Conservation (phyloP, 2,329 filamentous ascomycete species). For the Penicillium sp. region DNA sequence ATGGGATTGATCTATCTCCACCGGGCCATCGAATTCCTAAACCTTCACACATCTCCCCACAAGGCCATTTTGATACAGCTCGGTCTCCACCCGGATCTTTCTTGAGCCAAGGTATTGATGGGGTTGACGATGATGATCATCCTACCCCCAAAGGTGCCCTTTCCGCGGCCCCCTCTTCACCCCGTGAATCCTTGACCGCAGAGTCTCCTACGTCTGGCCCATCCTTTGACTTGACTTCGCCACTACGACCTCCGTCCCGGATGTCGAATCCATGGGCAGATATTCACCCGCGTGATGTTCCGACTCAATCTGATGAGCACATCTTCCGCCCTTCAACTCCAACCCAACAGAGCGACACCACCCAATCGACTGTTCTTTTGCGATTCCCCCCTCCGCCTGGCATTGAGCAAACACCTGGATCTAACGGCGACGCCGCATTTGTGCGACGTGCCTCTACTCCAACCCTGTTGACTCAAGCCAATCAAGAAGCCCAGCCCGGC, state of each 20-base stretch:
- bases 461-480: conserved; percentile 16
- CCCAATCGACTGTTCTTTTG: conserved; percentile 37
- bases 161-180: conserved; percentile 37
- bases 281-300: conserved; percentile 16
- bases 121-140: conserved; percentile 35
- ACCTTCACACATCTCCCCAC: conserved; percentile 12
- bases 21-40: conserved; percentile 23
- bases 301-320: conserved; percentile 26
- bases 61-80: conserved; percentile 16
- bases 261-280: conserved; percentile 44
- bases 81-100: conserved; percentile 38
- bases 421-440: conserved; percentile 9
- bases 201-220: conserved; percentile 30
- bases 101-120: conserved; percentile 34
- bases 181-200: conserved; percentile 34
- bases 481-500: conserved; percentile 26
- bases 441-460: conserved; percentile 25
- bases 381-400: conserved; percentile 45
- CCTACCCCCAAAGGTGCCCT: conserved; percentile 35
- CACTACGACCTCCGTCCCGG: conserved; percentile 37
- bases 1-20: conserved; percentile 35
- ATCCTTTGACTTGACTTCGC: conserved; percentile 29
- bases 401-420: conserved; percentile 23
- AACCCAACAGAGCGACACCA: conserved; percentile 19
- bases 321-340: conserved; percentile 32